phyloP scores from a whole-genome alignment of 768 basidiomycete species.

The Mycena epipterygia region DNA sequence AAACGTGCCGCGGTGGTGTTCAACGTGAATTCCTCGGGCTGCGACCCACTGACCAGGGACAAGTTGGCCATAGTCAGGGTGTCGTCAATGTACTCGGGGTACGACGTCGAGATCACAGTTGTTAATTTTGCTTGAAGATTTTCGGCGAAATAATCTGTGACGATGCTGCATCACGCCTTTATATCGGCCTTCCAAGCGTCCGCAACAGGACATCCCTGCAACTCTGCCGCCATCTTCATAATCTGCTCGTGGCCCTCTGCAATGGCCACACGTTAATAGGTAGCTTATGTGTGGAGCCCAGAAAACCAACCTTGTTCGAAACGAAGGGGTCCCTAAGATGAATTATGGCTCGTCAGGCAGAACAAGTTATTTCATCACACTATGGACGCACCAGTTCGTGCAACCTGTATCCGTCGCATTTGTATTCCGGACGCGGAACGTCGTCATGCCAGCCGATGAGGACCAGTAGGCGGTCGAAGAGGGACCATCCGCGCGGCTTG shows the following conservation, averaged over 20 bases:
- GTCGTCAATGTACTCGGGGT: slow-evolving; percentile 13
- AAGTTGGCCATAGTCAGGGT: slow-evolving; percentile 14
- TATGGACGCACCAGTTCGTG: slow-evolving; percentile 55
- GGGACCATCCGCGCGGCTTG: slow-evolving; percentile 50
- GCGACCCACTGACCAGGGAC: not conserved
- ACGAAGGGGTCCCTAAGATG: slow-evolving; percentile 51
- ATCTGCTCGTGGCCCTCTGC: slow-evolving; percentile 57
- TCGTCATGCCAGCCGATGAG: slow-evolving; percentile 51
- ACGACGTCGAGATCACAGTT: not conserved
- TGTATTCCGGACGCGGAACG: slow-evolving; percentile 55
- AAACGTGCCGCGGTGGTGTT: not conserved
- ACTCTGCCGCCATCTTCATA: slow-evolving; percentile 54
- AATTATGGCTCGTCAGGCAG: not conserved
- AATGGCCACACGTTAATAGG: not conserved
- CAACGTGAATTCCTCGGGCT: not conserved
- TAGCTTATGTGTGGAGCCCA: not conserved
- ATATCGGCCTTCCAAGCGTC: slow-evolving; percentile 45
- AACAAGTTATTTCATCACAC: not conserved
- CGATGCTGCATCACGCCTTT: not conserved
- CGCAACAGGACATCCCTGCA: slow-evolving; percentile 58
- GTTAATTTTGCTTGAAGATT: not conserved
- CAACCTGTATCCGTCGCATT: slow-evolving; percentile 56
- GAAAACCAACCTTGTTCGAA: slow-evolving; percentile 52
- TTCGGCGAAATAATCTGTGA: not conserved
- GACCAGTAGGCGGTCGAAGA: slow-evolving; percentile 49